phyloP scores from a whole-genome alignment of 331 rosid species.

The Acacia concinna region DNA sequence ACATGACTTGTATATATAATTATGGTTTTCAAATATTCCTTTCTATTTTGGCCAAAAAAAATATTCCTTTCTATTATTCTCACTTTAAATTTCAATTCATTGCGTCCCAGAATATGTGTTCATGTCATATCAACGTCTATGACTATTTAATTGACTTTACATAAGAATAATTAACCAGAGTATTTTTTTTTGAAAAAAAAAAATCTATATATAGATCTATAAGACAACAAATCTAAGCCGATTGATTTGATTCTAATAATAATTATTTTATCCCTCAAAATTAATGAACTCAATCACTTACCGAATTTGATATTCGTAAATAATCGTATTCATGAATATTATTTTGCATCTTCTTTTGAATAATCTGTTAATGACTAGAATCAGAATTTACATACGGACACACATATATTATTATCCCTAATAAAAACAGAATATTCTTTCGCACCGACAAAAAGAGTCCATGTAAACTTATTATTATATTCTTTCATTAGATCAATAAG shows the following conservation, averaged over 20 bases:
- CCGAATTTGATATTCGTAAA: neutral
- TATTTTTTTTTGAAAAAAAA: neutral
- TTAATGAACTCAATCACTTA: neutral
- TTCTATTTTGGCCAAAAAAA: no score
- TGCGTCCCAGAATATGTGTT: slow-evolving; percentile 22
- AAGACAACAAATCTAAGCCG: neutral
- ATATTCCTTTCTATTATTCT: neutral
- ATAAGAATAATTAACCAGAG: neutral
- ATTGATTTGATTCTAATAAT: neutral
- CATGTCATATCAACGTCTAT: slow-evolving; percentile 17
- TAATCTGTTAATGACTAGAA: neutral
- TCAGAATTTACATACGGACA: no score
- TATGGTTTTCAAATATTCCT: slow-evolving; percentile 30
- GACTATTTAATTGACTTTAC: slow-evolving; percentile 1
- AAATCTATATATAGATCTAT: neutral
- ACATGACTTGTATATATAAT: neutral
- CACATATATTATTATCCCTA: no score
- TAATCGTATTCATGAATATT: neutral
- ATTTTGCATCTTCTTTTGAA: neutral
- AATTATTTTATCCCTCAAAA: neutral
- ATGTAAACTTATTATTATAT: neutral
- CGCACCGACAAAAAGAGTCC: neutral
- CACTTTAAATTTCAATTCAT: slow-evolving; percentile 21
- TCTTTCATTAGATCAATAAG: neutral
- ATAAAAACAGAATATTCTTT: neutral